These are phyloP conservation scores for Herpetomonas tarakana DNA, from an alignment of 208 protist species.

Conservation along the genomic window DNA sequence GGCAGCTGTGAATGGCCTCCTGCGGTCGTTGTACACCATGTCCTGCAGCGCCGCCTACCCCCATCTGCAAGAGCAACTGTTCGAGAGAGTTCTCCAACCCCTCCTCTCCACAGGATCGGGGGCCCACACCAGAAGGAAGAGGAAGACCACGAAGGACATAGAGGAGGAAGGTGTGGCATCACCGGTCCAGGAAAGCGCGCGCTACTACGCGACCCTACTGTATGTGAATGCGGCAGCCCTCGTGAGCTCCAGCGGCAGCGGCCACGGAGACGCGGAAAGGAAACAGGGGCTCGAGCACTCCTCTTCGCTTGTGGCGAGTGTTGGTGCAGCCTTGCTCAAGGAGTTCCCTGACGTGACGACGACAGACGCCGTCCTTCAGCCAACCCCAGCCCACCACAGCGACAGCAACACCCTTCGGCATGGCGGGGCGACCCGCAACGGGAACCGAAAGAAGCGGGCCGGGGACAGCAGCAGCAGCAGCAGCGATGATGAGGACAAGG, in stretches of 20 bases:
- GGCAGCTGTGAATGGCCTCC: slow-evolving; percentile 12
- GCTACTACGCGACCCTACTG: slow-evolving; percentile 42
- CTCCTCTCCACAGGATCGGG: no score
- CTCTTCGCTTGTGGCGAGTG: no score
- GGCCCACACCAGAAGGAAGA: no score
- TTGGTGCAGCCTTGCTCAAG: slow-evolving; percentile 3
- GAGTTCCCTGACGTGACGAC: background rate
- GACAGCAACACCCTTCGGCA: no score
- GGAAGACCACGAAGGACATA: no score
- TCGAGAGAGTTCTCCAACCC: slow-evolving; percentile 16
- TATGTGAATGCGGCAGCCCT: slow-evolving; percentile 20
- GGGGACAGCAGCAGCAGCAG: background rate
- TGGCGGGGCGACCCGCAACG: no score
- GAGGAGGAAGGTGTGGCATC: background rate
- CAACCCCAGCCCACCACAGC: background rate
- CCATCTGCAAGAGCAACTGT: slow-evolving; percentile 12
- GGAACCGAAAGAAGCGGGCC: no score
- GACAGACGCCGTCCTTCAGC: slow-evolving; percentile 9
- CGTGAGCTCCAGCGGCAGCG: background rate
- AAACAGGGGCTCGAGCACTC: slow-evolving; percentile 8
- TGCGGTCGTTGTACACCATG: slow-evolving; percentile 30
- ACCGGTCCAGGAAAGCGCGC: slow-evolving; percentile 14
- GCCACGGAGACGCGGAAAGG: slow-evolving; percentile 7
- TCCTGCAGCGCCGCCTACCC: slow-evolving; percentile 8
- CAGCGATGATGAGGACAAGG: slow-evolving; percentile 14